These are phyloP conservation scores for Articulospora tetracladia DNA, from an alignment of 495 filamentous ascomycete genomes.

Conservation along the genomic window DNA sequence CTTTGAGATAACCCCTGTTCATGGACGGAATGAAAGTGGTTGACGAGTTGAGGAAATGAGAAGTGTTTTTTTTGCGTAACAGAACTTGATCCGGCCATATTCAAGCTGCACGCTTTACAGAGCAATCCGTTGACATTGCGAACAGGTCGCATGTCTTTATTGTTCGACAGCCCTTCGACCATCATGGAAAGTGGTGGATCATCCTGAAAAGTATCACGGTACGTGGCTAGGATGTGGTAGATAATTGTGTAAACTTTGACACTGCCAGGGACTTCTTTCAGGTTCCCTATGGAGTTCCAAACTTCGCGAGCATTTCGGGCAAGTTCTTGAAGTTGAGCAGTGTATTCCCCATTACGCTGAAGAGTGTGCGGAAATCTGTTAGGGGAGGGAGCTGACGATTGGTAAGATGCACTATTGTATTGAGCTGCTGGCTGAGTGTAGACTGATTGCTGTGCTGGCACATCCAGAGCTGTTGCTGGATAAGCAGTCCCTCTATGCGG, in stretches of 20 bases:
- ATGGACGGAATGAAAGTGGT: slow-evolving; percentile 65
- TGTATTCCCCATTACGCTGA: slow-evolving; percentile 35
- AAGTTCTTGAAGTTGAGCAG: slow-evolving; percentile 53
- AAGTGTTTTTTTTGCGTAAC: slow-evolving; percentile 44
- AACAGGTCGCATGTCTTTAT: slow-evolving; percentile 62
- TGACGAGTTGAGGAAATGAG: slow-evolving; percentile 57
- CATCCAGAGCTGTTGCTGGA: slow-evolving; percentile 17
- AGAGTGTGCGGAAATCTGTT: slow-evolving; percentile 17
- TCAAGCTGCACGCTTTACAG: slow-evolving; percentile 55
- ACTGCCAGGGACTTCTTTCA: slow-evolving; percentile 60
- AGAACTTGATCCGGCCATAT: slow-evolving; percentile 27
- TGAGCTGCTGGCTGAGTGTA: slow-evolving; percentile 23
- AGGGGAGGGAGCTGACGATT: slow-evolving; percentile 12
- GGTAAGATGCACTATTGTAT: slow-evolving; percentile 25
- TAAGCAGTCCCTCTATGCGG: slow-evolving; percentile 21
- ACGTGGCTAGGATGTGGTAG: slow-evolving; percentile 54
- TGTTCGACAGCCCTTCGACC: slow-evolving; percentile 60
- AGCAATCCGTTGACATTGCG: slow-evolving; percentile 60
- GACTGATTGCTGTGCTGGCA: slow-evolving; percentile 19
- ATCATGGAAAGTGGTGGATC: slow-evolving; percentile 57
- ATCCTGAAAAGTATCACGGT: slow-evolving; percentile 47
- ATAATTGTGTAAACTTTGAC: slow-evolving; percentile 62
- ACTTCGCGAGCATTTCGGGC: slow-evolving; percentile 54
- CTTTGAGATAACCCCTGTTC: slow-evolving; percentile 30
- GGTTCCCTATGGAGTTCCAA: slow-evolving; percentile 54